These are phyloP conservation scores for Rhizoclosmatium sp. DNA, from an alignment of 192 early-diverging fungal genomes.

Conservation along the genomic window DNA sequence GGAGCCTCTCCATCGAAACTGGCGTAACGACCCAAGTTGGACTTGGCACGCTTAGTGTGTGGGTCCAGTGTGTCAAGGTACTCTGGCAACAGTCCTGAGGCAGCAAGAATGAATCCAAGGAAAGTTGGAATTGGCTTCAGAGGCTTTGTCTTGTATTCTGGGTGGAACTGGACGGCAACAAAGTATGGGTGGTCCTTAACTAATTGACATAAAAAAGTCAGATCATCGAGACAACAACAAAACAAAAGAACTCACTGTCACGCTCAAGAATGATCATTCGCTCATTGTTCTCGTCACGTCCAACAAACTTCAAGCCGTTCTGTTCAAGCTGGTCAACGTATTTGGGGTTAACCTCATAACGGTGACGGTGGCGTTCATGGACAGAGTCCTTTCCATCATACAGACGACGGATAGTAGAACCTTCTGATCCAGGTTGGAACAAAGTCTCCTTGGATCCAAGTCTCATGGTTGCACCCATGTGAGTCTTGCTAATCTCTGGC, in stretches of 20 bases:
- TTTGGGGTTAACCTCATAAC: constrained; percentile 97
- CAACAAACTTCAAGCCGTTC: constrained; percentile 88
- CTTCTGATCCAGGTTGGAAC: constrained; percentile 61
- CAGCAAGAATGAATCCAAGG: constrained; percentile 90
- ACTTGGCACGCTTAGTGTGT: constrained; percentile 10
- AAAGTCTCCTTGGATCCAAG: constrained; percentile 85
- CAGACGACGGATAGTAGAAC: constrained; percentile 70
- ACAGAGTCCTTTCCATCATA: constrained; percentile 66
- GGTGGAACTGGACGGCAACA: constrained; percentile 96
- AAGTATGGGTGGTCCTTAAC: constrained; percentile 86
- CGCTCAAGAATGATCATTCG: constrained; percentile 98
- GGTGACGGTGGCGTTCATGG: constrained; percentile 94
- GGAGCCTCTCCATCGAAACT: constrained; percentile 32
- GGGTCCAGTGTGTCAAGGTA: constrained; percentile 18
- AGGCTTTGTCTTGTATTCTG: constrained; percentile 96
- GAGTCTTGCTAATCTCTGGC: constrained; percentile 94
- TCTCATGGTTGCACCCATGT: constrained; percentile 98
- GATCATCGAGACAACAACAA: constrained; percentile 18
- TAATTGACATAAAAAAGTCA: neutral
- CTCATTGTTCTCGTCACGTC: constrained; percentile 92
- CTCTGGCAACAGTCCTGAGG: constrained; percentile 69
- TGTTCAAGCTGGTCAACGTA: constrained; percentile 76
- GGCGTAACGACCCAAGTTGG: constrained; percentile 26
- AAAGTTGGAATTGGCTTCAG: constrained; percentile 91
- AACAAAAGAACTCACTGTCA: constrained; percentile 42